Evolutionary conservation across 140 eudicot genomes (phyloP).

Genomic region (Senecio squalidus): DNA sequence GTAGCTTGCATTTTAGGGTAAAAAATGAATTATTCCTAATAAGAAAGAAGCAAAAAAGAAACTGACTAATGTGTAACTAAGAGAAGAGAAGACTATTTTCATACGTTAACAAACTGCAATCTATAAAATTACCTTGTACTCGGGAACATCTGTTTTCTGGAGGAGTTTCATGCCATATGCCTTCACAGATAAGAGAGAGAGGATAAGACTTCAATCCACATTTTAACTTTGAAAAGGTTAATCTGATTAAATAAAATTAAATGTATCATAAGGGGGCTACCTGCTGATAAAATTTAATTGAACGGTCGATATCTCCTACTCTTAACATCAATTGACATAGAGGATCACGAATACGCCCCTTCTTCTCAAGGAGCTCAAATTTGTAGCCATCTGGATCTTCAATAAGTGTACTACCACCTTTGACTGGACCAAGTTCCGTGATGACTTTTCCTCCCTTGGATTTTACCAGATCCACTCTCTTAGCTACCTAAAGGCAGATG

Average conservation of each 20-base stretch:
- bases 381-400: slow-evolving; percentile 63
- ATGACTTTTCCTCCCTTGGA: slow-evolving; percentile 54
- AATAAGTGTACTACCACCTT: slow-evolving; percentile 30
- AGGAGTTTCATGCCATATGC: slow-evolving; percentile 62
- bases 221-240: background rate
- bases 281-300: slow-evolving; percentile 44
- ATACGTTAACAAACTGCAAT: background rate
- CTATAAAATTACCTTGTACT: slow-evolving; percentile 37
- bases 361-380: slow-evolving; percentile 50
- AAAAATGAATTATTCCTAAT: too few relatives aligned
- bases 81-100: background rate
- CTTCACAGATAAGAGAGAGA: slow-evolving; percentile 23
- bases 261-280: slow-evolving; percentile 25
- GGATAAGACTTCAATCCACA: background rate
- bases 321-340: slow-evolving; percentile 49
- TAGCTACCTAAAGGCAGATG: slow-evolving; percentile 31
- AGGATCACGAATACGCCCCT: slow-evolving; percentile 38
- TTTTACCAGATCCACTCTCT: slow-evolving; percentile 45
- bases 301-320: slow-evolving; percentile 60
- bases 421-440: slow-evolving; percentile 41
- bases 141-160: slow-evolving; percentile 44
- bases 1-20: too few relatives aligned
- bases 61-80: too few relatives aligned
- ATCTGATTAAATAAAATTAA: too few relatives aligned
- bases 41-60: too few relatives aligned